Evolutionary conservation across 2,329 filamentous ascomycete genomes (phyloP), one percentile per base, ranked within the genome.

Genomic region (Lasiodiplodia hormozganensis): DNA sequence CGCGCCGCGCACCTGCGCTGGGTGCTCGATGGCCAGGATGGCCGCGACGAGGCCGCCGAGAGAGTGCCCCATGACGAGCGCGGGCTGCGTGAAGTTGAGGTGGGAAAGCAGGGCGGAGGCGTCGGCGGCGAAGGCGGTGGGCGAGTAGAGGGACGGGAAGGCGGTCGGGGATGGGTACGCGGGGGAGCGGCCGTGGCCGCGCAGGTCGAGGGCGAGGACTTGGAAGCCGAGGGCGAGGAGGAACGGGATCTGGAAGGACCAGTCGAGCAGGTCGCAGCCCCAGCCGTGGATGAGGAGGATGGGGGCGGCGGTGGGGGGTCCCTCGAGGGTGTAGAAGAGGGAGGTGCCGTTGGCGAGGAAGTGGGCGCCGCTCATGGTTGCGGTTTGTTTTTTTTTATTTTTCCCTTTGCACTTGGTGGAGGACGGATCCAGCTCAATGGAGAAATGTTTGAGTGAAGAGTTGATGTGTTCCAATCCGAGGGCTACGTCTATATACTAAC

Each of bases 231-330:
- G 25, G 1, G 57, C 1, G 23, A 73, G 71, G 11, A 58, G 56
- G 31, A 72, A 58, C 3, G 73, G 69, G 28, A 74, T 73, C 23
- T 71, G 71, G 58, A 65, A 73, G 54, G 64, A 60, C 70, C 70
- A 73, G 62, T 74, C 73, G 58, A 70, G 68, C 1, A 67, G 70
- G 58, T 73, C 70, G 57, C 67, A 70, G 62, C 66, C 67, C 70
- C 70, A 72, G 51, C 71, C 73, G 38, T 74, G 72, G 28, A 74
- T 65, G 23, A 75, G 69, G 21, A 75, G 54, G 34, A 73, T 40
- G 14, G 73, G 70, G 8, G 67, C 65, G 14, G 67, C 67, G n/a
- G 66, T 43, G 23, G 68, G 11, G n/a, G 67, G 28, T 23, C 71
- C 72, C 10, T 70, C 54, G 36, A 62, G 34, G 43, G 71, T 72